Evolutionary conservation across 352 stramenopile genomes (phyloP).

Genomic region (Pythium brachiatum): DNA sequence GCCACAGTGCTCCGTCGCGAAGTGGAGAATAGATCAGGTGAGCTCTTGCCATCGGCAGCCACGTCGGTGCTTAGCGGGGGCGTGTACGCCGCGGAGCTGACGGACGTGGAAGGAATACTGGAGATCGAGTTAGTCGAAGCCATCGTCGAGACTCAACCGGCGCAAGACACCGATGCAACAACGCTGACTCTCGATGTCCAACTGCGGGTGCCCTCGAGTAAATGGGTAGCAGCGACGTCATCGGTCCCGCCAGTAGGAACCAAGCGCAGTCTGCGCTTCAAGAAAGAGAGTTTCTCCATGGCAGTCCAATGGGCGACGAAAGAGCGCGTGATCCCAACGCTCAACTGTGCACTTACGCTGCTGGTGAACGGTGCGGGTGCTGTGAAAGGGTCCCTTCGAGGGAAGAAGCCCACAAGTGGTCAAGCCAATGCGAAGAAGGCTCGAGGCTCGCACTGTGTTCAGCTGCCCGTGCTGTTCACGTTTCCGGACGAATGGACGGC

Average conservation of each 20-base stretch:
- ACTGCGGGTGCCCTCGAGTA: constrained; percentile 3
- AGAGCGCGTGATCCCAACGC: constrained; percentile 15
- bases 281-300: background rate
- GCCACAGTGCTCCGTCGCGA: background rate
- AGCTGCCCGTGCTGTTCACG: constrained; percentile 19
- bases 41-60: background rate
- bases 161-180: background rate
- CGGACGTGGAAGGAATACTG: constrained; percentile 2
- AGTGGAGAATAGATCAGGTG: background rate
- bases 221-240: constrained; percentile 2
- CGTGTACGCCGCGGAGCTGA: background rate
- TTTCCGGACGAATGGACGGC: constrained; percentile 15
- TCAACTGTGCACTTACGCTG: constrained; percentile 5
- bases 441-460: background rate
- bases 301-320: constrained; percentile 19
- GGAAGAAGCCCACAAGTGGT: background rate
- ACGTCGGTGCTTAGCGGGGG: background rate
- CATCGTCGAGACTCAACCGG: background rate
- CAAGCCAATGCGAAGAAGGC: background rate
- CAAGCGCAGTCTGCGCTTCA: background rate
- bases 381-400: background rate
- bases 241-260: background rate
- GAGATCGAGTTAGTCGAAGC: constrained; percentile 13
- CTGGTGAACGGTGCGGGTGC: background rate
- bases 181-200: background rate